Evolutionary conservation across 305 asterid genomes (phyloP).

Genomic region (Fraxinus paxiana): DNA sequence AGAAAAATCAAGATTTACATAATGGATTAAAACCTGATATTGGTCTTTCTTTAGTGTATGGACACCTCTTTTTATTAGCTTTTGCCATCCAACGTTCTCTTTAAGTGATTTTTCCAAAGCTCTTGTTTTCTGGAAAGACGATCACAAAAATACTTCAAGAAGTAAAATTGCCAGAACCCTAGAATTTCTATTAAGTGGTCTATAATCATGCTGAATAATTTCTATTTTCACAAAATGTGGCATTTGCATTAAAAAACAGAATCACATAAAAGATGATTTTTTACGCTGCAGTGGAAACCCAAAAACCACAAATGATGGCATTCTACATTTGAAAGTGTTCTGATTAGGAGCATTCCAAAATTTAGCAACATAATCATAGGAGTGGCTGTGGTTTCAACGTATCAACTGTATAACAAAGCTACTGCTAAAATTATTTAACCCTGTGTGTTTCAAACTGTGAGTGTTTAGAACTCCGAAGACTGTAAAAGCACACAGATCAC

Average conservation of each 20-base stretch:
- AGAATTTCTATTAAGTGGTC: not conserved
- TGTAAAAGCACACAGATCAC: not conserved
- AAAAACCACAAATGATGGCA: not conserved
- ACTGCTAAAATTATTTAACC: not conserved
- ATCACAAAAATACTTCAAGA: not conserved
- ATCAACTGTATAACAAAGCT: not conserved
- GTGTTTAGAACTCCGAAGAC: not conserved
- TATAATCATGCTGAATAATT: not conserved
- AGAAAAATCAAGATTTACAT: not conserved
- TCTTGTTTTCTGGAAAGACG: conserved; percentile 50
- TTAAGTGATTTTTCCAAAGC: conserved; percentile 53
- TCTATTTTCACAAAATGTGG: not conserved
- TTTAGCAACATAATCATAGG: not conserved
- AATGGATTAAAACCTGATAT: conserved; percentile 55
- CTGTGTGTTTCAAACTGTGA: not conserved
- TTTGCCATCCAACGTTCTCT: conserved; percentile 71
- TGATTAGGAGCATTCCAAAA: not conserved
- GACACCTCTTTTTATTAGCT: conserved; percentile 64
- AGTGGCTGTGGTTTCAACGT: not conserved
- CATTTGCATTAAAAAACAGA: not conserved
- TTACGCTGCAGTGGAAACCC: not conserved
- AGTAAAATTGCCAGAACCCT: not conserved
- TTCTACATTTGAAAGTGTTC: not conserved
- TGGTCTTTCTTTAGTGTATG: conserved; percentile 67
- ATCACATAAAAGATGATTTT: not conserved